Evolutionary conservation across 305 asterid genomes (phyloP).

Genomic region (Fraxinus xanthoxyloides): DNA sequence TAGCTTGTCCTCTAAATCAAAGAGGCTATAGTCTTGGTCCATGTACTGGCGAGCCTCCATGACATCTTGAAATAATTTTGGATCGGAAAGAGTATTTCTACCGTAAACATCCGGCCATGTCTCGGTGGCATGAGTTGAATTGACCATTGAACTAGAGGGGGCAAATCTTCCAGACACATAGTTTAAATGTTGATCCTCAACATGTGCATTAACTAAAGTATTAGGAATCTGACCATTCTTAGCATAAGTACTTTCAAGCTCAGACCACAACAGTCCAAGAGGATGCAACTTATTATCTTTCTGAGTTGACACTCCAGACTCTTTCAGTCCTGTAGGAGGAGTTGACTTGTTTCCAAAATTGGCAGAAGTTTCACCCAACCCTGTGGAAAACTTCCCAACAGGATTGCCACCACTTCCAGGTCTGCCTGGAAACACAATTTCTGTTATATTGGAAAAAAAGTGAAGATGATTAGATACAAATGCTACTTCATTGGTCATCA

Average conservation of each 20-base stretch:
- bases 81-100: constrained; percentile 45
- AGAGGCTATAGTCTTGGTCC: constrained; percentile 55
- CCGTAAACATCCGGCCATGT: constrained; percentile 56
- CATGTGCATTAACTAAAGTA: constrained; percentile 36
- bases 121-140: constrained; percentile 41
- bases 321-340: constrained; percentile 40
- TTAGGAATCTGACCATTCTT: constrained; percentile 49
- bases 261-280: constrained; percentile 85
- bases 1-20: constrained; percentile 65
- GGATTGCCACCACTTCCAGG: constrained; percentile 70
- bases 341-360: constrained; percentile 35
- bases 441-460: constrained; percentile 37
- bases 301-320: constrained; percentile 39
- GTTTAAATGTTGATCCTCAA: constrained; percentile 44
- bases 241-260: constrained; percentile 66
- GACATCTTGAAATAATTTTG: constrained; percentile 52
- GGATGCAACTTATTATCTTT: constrained; percentile 62
- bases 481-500: constrained; percentile 1
- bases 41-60: constrained; percentile 52
- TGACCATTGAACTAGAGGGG: constrained; percentile 42
- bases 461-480: constrained; percentile 18
- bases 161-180: constrained; percentile 48
- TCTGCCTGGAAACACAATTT: constrained; percentile 73
- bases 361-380: constrained; percentile 42
- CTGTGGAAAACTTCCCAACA: constrained; percentile 45